Conservation (phyloP, 345 rosid genomes). For the Camelina sativa region DNA sequence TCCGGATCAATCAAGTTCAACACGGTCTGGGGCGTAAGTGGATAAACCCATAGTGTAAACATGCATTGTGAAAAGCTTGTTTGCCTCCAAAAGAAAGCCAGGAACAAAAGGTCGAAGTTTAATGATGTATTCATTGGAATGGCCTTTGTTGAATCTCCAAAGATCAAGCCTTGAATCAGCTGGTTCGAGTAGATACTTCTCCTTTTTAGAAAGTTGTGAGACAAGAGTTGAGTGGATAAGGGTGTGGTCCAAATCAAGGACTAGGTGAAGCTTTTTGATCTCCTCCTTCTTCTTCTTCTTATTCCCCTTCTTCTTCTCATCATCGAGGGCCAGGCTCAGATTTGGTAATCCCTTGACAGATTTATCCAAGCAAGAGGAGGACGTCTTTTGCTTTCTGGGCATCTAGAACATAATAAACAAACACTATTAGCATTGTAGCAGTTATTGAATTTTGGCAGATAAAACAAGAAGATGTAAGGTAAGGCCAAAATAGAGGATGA, state of each 20-base stretch:
- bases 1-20: constrained; percentile 34
- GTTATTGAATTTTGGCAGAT: not conserved
- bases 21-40: not conserved
- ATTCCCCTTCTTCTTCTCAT: not conserved
- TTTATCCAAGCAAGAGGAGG: not conserved
- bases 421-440: not conserved
- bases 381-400: no score
- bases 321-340: no score
- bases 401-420: not conserved
- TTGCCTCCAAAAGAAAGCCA: constrained; percentile 19
- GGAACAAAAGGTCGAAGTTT: constrained; percentile 28
- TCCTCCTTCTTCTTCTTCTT: not conserved
- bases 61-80: constrained; percentile 24
- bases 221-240: constrained; percentile 7
- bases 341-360: not conserved
- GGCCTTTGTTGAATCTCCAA: constrained; percentile 2
- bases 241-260: constrained; percentile 40
- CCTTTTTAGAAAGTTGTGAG: constrained; percentile 4
- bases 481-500: no score
- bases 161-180: constrained; percentile 19
- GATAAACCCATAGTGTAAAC: constrained; percentile 32
- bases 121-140: not conserved
- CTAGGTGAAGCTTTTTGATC: constrained; percentile 29
- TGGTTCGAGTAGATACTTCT: constrained; percentile 19
- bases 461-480: no score